Conservation (phyloP, 2,329 filamentous ascomycete genomes). For the Fusarium sterilihyphosum region DNA sequence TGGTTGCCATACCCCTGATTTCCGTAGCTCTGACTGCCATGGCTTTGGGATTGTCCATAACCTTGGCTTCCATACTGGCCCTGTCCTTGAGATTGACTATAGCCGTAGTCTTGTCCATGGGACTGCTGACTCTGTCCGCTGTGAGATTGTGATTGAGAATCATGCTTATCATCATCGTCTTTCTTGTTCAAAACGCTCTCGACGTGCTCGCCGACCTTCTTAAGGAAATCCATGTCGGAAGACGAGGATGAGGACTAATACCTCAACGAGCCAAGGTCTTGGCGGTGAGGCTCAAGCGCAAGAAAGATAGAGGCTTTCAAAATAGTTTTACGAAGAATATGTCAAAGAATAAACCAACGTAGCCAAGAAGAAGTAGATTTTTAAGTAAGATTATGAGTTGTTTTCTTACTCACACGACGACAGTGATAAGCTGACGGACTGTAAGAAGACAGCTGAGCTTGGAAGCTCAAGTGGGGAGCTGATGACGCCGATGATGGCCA, state of each 20-base stretch:
- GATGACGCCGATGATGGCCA: conserved; percentile 20
- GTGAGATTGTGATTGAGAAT: conserved; percentile 53
- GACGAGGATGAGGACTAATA: neutral
- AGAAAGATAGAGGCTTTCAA: neutral
- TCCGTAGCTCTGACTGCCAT: neutral
- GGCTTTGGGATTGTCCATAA: neutral
- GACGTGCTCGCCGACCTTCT: conserved; percentile 41
- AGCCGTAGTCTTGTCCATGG: conserved; percentile 40
- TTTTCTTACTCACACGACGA: conserved; percentile 12
- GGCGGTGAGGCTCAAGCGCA: neutral
- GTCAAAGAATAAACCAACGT: neutral
- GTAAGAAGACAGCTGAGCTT: conserved; percentile 18
- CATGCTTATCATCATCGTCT: conserved; percentile 50
- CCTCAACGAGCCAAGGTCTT: neutral
- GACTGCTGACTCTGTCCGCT: conserved; percentile 3
- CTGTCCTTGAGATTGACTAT: conserved; percentile 17
- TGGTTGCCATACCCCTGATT: neutral
- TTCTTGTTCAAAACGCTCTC: conserved; percentile 46
- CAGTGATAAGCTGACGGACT: conserved; percentile 30
- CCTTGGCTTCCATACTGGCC: conserved; percentile 5
- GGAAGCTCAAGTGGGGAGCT: conserved; percentile 27
- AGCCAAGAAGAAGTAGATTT: conserved; percentile 15
- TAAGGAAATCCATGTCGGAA: conserved; percentile 50
- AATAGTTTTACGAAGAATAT: neutral
- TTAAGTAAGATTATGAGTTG: conserved; percentile 15